These are phyloP conservation scores for Brassica incana DNA, from an alignment of 345 rosid genomes.

Conservation along the genomic window DNA sequence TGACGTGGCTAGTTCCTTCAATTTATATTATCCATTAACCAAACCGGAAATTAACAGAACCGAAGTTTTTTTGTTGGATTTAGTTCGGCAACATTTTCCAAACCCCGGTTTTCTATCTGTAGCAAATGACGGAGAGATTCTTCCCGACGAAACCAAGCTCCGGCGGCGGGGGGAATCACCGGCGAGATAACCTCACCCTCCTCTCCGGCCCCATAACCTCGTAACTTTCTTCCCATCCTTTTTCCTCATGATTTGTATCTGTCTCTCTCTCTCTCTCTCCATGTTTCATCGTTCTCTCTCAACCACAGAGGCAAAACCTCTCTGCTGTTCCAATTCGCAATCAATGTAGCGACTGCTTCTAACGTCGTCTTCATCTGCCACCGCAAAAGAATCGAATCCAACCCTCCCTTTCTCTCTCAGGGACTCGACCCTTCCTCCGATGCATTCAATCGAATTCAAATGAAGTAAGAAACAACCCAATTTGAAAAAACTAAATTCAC, in stretches of 20 bases:
- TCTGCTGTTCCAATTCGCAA: constrained; percentile 73
- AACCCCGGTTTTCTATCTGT: too few species aligned
- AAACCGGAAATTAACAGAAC: too few species aligned
- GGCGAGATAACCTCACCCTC: constrained; percentile 47
- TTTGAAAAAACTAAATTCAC: background rate
- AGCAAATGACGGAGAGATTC: constrained; percentile 54
- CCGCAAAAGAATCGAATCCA: constrained; percentile 56
- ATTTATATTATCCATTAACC: too few species aligned
- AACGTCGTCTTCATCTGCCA: constrained; percentile 72
- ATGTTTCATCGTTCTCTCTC: background rate
- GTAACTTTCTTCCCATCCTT: constrained; percentile 35
- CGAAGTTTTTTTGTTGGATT: too few species aligned
- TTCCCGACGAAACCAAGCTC: constrained; percentile 35
- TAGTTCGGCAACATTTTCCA: too few species aligned
- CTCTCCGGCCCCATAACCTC: constrained; percentile 75
- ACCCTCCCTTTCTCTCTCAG: constrained; percentile 71
- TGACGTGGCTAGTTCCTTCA: too few species aligned
- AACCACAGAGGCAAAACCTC: constrained; percentile 84
- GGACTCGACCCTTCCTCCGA: constrained; percentile 66
- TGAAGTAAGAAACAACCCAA: constrained; percentile 55
- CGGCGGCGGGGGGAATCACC: constrained; percentile 16
- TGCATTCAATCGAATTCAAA: constrained; percentile 60
- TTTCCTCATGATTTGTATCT: background rate
- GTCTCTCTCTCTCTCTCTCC: background rate
- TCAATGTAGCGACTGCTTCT: constrained; percentile 47